These are phyloP conservation scores for Lentinula detonsa DNA, from an alignment of 768 basidiomycete species.

Conservation along the genomic window DNA sequence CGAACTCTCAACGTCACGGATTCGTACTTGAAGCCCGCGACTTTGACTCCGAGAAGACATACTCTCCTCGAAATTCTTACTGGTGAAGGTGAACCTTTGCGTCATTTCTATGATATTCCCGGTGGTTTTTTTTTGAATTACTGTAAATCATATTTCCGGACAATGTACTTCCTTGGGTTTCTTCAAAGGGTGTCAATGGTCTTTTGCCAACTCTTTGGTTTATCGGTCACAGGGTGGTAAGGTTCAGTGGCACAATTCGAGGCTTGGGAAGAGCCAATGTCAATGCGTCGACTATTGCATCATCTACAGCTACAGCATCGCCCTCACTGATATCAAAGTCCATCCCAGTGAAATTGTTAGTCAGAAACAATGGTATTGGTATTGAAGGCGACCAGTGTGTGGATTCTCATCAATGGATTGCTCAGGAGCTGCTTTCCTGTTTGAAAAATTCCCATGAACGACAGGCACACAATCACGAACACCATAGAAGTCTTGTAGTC, in stretches of 20 bases:
- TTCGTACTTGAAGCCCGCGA: conserved; percentile 1
- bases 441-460: no score
- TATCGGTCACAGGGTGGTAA: not conserved
- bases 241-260: not conserved
- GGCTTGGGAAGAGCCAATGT: not conserved
- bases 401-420: no score
- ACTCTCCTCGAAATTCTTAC: not conserved
- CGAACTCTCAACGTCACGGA: not conserved
- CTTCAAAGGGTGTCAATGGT: not conserved
- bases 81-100: not conserved
- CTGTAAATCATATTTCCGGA: not conserved
- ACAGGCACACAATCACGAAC: no score
- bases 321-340: not conserved
- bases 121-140: not conserved
- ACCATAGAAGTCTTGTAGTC: no score
- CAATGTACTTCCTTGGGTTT: not conserved
- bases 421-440: no score
- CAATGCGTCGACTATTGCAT: not conserved
- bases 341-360: no score
- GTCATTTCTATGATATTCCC: not conserved
- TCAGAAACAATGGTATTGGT: no score
- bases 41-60: not conserved
- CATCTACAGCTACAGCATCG: not conserved
- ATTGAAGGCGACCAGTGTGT: no score
- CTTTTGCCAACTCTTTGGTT: not conserved